Conservation (phyloP, 352 stramenopile genomes). For the Phytophthora agathidicida region DNA sequence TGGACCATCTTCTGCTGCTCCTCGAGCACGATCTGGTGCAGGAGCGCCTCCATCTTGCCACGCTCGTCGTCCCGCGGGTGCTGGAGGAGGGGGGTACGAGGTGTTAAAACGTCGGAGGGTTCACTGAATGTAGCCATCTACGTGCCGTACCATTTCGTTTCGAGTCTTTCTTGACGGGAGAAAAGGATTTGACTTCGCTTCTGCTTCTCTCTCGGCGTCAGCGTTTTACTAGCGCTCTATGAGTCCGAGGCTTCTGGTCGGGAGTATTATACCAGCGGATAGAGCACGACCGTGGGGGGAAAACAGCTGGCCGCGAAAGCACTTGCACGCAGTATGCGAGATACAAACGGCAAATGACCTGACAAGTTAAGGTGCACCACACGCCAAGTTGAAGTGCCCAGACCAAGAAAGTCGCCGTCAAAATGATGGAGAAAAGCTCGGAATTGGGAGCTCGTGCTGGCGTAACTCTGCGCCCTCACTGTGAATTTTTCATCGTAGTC, state of each 20-base stretch:
- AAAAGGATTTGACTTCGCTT: constrained; percentile 30
- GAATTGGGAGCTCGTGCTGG: too few species aligned
- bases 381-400: constrained; percentile 2
- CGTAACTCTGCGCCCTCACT: constrained; percentile 1
- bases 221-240: too few species aligned
- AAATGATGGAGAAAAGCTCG: constrained; percentile 31
- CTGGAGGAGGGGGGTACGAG: constrained; percentile 18
- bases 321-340: neutral
- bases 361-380: constrained; percentile 7
- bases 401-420: neutral
- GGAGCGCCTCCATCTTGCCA: constrained; percentile 77
- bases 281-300: constrained; percentile 2
- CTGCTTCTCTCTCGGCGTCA: constrained; percentile 5
- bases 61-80: constrained; percentile 44
- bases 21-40: constrained; percentile 86
- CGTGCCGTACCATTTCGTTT: constrained; percentile 16
- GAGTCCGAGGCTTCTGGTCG: constrained; percentile 17
- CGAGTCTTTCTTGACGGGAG: constrained; percentile 23
- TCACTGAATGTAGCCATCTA: constrained; percentile 21
- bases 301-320: constrained; percentile 4
- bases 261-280: constrained; percentile 5
- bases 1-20: constrained; percentile 88
- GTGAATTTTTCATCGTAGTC: constrained; percentile 8
- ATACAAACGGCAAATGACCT: constrained; percentile 1
- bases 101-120: too few species aligned